Conservation (phyloP, 805 yeast species). For the Metschnikowia lachancei region DNA sequence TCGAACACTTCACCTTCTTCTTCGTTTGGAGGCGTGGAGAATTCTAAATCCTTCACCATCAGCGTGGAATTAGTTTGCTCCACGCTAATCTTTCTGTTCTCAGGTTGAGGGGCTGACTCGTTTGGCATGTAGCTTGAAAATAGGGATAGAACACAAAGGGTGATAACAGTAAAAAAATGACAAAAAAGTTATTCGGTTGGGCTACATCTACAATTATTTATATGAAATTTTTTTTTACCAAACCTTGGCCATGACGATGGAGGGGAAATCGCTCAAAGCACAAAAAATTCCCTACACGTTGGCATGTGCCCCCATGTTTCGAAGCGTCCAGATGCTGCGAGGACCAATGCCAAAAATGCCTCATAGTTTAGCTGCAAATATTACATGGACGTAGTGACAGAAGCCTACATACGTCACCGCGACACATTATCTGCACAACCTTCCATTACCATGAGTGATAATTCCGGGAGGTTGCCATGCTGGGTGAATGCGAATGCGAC, state of each 20-base stretch:
- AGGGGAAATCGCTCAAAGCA: not conserved
- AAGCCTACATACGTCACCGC: constrained; percentile 1
- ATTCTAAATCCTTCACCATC: constrained; percentile 5
- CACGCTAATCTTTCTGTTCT: not conserved
- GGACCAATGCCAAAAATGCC: constrained; percentile 11
- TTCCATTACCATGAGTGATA: too few relatives aligned
- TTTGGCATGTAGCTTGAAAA: not conserved
- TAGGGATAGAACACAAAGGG: not conserved
- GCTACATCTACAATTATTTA: not conserved
- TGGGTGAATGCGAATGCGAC: too few relatives aligned
- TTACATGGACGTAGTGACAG: not conserved
- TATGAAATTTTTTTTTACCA: not conserved
- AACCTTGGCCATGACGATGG: not conserved
- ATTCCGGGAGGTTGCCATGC: too few relatives aligned
- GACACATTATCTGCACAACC: too few relatives aligned
- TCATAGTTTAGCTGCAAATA: constrained; percentile 10
- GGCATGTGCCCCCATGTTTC: not conserved
- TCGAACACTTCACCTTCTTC: constrained; percentile 9
- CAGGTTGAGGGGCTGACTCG: not conserved
- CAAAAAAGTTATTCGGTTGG: not conserved
- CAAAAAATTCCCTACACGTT: not conserved
- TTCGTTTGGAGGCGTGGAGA: not conserved
- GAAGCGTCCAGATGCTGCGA: not conserved
- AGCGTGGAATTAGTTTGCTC: not conserved
- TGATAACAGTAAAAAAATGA: not conserved